Conservation (phyloP, 2,329 filamentous ascomycete species). For the Epichloe amarillans region DNA sequence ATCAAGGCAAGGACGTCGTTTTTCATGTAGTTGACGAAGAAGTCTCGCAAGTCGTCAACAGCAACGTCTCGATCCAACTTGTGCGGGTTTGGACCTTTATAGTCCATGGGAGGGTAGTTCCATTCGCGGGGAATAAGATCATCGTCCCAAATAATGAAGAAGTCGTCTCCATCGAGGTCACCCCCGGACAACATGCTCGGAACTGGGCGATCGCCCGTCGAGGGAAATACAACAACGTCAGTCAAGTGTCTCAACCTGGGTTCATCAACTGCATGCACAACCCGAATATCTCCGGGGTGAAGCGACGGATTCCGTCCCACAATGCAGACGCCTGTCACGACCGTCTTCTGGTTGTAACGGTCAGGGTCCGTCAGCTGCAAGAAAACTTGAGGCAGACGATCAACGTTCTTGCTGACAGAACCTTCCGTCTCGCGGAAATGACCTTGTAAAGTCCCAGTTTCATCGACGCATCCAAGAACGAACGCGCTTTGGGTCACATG, state of each 20-base stretch:
- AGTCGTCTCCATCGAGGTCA: slow-evolving; percentile 92
- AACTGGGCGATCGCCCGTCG: slow-evolving; percentile 69
- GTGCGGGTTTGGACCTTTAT: slow-evolving; percentile 43
- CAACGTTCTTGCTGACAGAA: slow-evolving; percentile 27
- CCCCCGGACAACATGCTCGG: slow-evolving; percentile 97
- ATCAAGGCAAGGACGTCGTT: slow-evolving; percentile 72
- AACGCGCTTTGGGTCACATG: slow-evolving; percentile 73
- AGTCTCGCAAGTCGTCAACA: slow-evolving; percentile 60
- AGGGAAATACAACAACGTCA: slow-evolving; percentile 79
- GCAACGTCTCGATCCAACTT: slow-evolving; percentile 49
- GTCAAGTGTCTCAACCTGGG: slow-evolving; percentile 61
- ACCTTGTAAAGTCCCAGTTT: slow-evolving; percentile 62
- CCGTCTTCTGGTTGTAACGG: slow-evolving; percentile 38
- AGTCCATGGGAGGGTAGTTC: slow-evolving; percentile 70
- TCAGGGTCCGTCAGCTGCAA: slow-evolving; percentile 58
- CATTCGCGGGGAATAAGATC: slow-evolving; percentile 56
- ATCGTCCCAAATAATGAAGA: slow-evolving; percentile 82
- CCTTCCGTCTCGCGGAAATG: slow-evolving; percentile 41
- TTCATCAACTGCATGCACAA: slow-evolving; percentile 72
- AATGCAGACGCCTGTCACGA: slow-evolving; percentile 67
- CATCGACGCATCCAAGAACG: slow-evolving; percentile 78
- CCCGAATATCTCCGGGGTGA: slow-evolving; percentile 80
- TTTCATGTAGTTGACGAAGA: slow-evolving; percentile 89
- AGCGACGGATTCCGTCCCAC: slow-evolving; percentile 87
- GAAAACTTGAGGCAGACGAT: slow-evolving; percentile 71